Conservation (phyloP, 768 basidiomycete genomes). For the Crucibulum laeve region DNA sequence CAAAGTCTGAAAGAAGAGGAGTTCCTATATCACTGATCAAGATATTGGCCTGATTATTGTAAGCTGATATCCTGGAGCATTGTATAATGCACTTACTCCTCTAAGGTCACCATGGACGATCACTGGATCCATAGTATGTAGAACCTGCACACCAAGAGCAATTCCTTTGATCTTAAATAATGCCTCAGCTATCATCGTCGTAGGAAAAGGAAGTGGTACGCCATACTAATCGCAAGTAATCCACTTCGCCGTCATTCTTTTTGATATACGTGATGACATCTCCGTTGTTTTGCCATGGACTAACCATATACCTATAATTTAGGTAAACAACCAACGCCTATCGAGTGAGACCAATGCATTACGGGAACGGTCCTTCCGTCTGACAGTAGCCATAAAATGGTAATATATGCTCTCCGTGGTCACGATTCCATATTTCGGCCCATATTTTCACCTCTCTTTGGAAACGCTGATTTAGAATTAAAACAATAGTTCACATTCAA, state of each 20-base stretch:
- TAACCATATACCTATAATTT: slow-evolving; percentile 45
- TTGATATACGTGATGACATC: slow-evolving; percentile 44
- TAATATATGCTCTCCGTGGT: slow-evolving; percentile 46
- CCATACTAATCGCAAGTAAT: slow-evolving; percentile 39
- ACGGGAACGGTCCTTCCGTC: slow-evolving; percentile 56
- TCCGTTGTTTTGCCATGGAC: slow-evolving; percentile 54
- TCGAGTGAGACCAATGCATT: slow-evolving; percentile 7
- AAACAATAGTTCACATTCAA: slow-evolving; percentile 2
- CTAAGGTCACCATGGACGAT: slow-evolving; percentile 54
- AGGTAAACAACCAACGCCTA: background rate
- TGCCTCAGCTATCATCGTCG: background rate
- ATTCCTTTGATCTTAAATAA: slow-evolving; percentile 38
- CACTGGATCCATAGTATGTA: slow-evolving; percentile 46
- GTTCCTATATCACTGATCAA: slow-evolving; percentile 37
- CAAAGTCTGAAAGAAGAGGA: slow-evolving; percentile 55
- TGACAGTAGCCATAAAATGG: slow-evolving; percentile 57
- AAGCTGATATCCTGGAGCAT: slow-evolving; percentile 1
- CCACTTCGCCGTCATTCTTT: slow-evolving; percentile 26
- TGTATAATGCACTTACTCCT: slow-evolving; percentile 28
- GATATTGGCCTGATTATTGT: slow-evolving; percentile 40
- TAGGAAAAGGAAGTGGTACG: background rate
- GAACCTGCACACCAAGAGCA: slow-evolving; percentile 38
- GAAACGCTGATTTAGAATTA: slow-evolving; percentile 34
- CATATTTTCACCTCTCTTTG: slow-evolving; percentile 51
- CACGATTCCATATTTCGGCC: slow-evolving; percentile 47